Percentiles rank a stretch among this genome's conserved stretches.
Conservation (phyloP, 2,329 filamentous ascomycete genomes). For the Calonectria pauciramosa region DNA sequence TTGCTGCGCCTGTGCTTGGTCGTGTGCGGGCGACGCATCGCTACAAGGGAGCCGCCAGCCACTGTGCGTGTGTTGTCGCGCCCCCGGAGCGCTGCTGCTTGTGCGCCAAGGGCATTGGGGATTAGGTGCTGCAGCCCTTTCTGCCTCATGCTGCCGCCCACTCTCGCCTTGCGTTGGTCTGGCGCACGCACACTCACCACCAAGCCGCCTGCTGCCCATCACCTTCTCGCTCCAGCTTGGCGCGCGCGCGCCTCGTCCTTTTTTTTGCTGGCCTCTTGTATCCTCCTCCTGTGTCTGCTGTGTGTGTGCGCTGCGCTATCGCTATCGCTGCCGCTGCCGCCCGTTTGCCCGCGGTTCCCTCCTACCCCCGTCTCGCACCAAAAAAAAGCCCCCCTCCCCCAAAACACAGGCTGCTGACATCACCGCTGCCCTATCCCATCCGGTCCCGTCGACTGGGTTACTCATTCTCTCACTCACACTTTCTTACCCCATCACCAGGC, state of each 20-base stretch:
- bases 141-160: constrained; percentile 7
- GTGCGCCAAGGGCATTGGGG: constrained; percentile 1
- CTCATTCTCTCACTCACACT: constrained; percentile 23
- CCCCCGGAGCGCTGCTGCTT: neutral
- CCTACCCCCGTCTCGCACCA: neutral
- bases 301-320: neutral
- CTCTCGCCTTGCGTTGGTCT: neutral
- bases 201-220: neutral
- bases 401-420: constrained; percentile 29
- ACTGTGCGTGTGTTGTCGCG: neutral
- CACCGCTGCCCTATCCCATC: constrained; percentile 27
- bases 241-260: constrained; percentile 8
- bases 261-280: neutral
- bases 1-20: neutral
- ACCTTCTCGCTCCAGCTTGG: neutral
- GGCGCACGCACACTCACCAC: neutral
- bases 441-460: constrained; percentile 15
- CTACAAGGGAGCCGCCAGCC: constrained; percentile 1
- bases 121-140: constrained; percentile 14
- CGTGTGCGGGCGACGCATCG: neutral
- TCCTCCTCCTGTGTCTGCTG: neutral
- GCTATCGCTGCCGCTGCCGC: constrained; percentile 10
- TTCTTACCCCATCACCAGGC: constrained; percentile 22
- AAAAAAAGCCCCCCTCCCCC: neutral
- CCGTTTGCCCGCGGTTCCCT: constrained; percentile 3